Evolutionary conservation across 148 eudicot species (phyloP), one percentile per base, ranked within the genome.

Genomic region (Silene conica): DNA sequence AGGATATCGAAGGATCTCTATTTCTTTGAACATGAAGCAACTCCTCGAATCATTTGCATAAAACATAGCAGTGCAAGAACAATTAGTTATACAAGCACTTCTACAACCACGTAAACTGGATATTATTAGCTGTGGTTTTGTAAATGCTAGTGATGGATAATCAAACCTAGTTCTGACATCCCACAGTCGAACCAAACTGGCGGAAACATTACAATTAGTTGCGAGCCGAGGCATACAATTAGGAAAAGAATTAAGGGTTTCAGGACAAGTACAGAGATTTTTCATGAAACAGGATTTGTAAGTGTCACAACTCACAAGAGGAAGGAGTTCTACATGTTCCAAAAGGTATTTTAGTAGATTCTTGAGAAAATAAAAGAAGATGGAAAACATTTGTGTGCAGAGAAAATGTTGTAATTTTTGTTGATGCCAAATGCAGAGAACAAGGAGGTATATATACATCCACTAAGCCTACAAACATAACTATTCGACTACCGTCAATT

Each of bases 1-100:
- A 58, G 74, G 65, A 20, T 69, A 60, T 45, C 72, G 31, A 58
- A 72, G 74, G 14, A 54, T 72, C 16, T 65, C 74, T 23, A 72
- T 57, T 5, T 11, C 15, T 3, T 50, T 46, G 15, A 72, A 72
- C 64, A 72, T 34, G 19, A 72, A 72, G 18, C 74, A 72, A 58
- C 31, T 58, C 28, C 74, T 58, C 21, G 65, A 34, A 31, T 28
- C 8, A 41, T 72, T 72, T n/a, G 58, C 28, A 58, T 57, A 72
- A 7, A 72, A 72, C 74, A 72, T 57, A 4, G 52, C 54, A 2
- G 12, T 15, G 20, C 74, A 72, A 19, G 74, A 72, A 58, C 74
- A 72, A 11, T 72, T 58, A 15, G 18, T 43, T 19, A 58, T 22
- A 50, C 74, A 58, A 31, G 74, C 48, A 10, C 65, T n/a, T 58